A percentile compares a stretch with the other conserved stretches of the same genome.
These are phyloP conservation scores for Globisporangium spiculum DNA, from an alignment of 352 stramenopile species.

Conservation along the genomic window DNA sequence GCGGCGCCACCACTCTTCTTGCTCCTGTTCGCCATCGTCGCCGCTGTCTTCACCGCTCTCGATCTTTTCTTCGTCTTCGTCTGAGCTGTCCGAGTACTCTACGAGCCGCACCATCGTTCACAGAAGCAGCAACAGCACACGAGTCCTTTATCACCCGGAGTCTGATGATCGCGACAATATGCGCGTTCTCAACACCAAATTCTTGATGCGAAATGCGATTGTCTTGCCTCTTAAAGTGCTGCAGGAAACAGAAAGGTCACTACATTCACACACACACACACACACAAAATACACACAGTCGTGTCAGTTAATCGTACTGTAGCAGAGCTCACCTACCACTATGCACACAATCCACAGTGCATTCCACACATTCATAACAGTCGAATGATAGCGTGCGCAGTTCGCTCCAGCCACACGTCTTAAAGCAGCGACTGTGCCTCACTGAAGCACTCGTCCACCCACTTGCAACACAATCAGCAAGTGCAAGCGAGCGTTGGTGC, in stretches of 20 bases:
- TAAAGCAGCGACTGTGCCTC: background rate
- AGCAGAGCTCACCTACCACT: background rate
- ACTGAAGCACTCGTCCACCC: background rate
- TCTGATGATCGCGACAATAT: background rate
- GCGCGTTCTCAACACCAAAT: background rate
- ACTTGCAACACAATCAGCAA: background rate
- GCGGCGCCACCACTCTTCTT: conserved; percentile 3
- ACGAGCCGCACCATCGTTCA: conserved; percentile 18
- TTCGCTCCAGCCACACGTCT: background rate
- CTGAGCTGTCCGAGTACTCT: conserved; percentile 19
- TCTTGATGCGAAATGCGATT: background rate
- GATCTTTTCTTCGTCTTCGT: conserved; percentile 10
- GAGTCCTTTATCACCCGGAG: background rate
- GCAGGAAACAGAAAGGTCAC: background rate
- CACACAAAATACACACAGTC: background rate
- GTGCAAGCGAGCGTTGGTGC: background rate
- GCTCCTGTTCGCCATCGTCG: background rate
- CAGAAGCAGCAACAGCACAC: background rate
- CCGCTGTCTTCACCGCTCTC: background rate
- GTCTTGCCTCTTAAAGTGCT: background rate
- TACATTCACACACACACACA: background rate
- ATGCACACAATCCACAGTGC: background rate
- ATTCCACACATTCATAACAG: background rate
- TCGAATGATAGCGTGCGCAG: background rate
- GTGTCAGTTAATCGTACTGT: background rate